phyloP scores from a whole-genome alignment of 106 monocot species.

The Cymbidium sinense region DNA sequence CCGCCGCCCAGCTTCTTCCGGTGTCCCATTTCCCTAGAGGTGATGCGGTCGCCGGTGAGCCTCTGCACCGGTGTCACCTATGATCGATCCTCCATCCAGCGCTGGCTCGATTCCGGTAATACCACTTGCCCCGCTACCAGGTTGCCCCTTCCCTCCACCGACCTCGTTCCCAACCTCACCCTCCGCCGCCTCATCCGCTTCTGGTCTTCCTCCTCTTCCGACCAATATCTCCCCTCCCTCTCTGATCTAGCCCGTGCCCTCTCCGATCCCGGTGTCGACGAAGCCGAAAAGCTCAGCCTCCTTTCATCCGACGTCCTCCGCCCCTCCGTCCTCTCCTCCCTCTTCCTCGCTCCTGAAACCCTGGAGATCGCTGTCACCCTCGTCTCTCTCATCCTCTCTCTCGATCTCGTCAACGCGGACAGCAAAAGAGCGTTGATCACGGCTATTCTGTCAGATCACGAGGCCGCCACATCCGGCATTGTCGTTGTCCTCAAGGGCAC shows the following conservation, averaged over 20 bases:
- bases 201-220: slow-evolving; percentile 20
- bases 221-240: not conserved
- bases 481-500: not conserved
- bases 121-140: slow-evolving; percentile 87
- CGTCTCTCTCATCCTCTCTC: slow-evolving; percentile 3
- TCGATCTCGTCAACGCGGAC: slow-evolving; percentile 5
- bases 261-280: not conserved
- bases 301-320: not conserved
- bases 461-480: not conserved
- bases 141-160: slow-evolving; percentile 65
- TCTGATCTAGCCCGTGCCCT: not conserved
- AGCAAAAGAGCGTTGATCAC: not conserved
- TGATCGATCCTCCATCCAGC: slow-evolving; percentile 80
- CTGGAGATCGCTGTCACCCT: not conserved
- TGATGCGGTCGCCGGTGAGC: slow-evolving; percentile 93
- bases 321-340: not conserved
- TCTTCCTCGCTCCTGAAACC: not conserved
- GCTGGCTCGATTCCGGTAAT: slow-evolving; percentile 83
- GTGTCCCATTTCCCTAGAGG: slow-evolving; percentile 92
- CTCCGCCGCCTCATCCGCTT: slow-evolving; percentile 79
- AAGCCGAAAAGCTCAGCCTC: not conserved
- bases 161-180: slow-evolving; percentile 77
- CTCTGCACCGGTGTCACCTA: slow-evolving; percentile 97
- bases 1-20: slow-evolving; percentile 59
- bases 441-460: slow-evolving; percentile 6